phyloP scores from a whole-genome alignment of 257 asterid genomes.

The Pogostemon cablin region DNA sequence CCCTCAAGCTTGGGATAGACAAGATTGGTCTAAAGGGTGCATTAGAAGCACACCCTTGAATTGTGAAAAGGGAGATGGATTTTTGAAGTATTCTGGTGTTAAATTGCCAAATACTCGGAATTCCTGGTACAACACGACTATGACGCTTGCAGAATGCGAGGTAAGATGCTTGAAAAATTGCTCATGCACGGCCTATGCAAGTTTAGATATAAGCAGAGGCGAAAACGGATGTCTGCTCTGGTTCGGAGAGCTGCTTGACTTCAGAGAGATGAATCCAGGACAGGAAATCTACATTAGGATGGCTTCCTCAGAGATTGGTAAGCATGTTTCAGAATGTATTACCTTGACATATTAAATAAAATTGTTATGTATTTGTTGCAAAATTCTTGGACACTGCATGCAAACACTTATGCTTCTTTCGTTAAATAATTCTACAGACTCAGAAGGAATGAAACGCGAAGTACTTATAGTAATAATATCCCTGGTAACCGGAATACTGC shows the following conservation, averaged over 20 bases:
- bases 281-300: conserved; percentile 21
- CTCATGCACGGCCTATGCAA: conserved; percentile 27
- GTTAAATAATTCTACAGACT: conserved; percentile 13
- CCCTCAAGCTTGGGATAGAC: neutral
- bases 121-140: conserved; percentile 19
- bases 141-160: conserved; percentile 23
- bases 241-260: too few relatives aligned
- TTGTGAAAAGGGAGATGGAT: conserved; percentile 4
- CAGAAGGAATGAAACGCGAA: conserved; percentile 7
- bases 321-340: neutral
- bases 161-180: neutral
- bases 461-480: conserved; percentile 14
- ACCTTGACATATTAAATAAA: neutral
- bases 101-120: conserved; percentile 24
- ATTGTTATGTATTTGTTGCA: neutral
- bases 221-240: neutral
- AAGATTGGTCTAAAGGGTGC: conserved; percentile 26
- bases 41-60: neutral
- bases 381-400: neutral
- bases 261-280: too few relatives aligned
- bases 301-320: conserved; percentile 33
- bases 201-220: conserved; percentile 1
- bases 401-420: too few relatives aligned
- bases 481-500: neutral
- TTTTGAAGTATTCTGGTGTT: conserved; percentile 5